phyloP scores from a whole-genome alignment of 1,284 basidiomycete genomes.

The Boletus smithii region DNA sequence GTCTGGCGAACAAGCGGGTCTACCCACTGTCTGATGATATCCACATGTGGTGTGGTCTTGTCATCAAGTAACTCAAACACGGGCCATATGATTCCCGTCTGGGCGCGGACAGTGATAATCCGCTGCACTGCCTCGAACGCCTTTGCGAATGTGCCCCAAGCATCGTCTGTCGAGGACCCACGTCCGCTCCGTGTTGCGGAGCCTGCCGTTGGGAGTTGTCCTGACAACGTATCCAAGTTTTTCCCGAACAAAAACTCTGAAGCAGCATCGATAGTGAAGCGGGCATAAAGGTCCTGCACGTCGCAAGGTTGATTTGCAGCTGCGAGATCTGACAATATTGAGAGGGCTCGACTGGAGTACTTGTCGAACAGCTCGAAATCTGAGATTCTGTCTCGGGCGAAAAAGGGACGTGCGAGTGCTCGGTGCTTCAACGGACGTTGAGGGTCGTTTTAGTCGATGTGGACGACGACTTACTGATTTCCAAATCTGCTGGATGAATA shows the following conservation, averaged over 20 bases:
- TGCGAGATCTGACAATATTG: conserved; percentile 44
- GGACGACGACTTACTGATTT: conserved; percentile 41
- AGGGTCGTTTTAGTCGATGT: conserved; percentile 1
- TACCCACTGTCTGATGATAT: conserved; percentile 55
- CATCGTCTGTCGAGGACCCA: conserved; percentile 57
- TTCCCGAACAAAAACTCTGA: conserved; percentile 69
- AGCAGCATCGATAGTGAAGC: conserved; percentile 68
- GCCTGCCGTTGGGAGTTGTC: conserved; percentile 49
- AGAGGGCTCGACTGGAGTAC: conserved; percentile 47
- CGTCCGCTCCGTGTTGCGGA: conserved; percentile 48
- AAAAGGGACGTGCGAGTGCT: conserved; percentile 67
- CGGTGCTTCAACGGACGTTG: conserved; percentile 48
- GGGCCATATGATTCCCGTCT: conserved; percentile 65
- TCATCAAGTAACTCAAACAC: conserved; percentile 62
- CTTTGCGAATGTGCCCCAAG: conserved; percentile 58
- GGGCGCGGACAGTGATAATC: conserved; percentile 49
- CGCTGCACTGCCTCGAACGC: conserved; percentile 64
- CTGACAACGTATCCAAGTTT: conserved; percentile 58
- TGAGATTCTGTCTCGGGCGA: conserved; percentile 63
- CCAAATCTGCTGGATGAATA: conserved; percentile 41
- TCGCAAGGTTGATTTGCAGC: conserved; percentile 46
- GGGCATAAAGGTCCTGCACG: conserved; percentile 63
- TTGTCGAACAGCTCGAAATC: conserved; percentile 69
- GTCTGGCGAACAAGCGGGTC: conserved; percentile 59
- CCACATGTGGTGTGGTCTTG: conserved; percentile 48